These are phyloP conservation scores for Aspergillus transmontanensis DNA, from an alignment of 2,329 filamentous ascomycete species.

Conservation along the genomic window DNA sequence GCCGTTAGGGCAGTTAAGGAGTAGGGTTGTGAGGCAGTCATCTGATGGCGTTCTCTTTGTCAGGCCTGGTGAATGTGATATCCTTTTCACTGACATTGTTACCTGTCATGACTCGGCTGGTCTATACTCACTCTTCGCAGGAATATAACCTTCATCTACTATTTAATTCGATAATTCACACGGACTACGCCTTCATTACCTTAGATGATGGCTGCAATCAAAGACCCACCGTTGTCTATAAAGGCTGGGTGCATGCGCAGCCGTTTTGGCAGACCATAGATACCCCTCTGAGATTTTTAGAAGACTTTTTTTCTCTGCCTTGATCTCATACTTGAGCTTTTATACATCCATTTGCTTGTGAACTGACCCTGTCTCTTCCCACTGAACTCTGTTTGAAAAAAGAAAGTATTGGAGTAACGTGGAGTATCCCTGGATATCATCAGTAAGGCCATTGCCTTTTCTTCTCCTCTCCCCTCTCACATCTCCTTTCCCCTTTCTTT, in stretches of 20 bases:
- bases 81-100: not conserved
- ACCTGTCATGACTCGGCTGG: not conserved
- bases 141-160: not conserved
- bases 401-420: not conserved
- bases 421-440: too few relatives aligned
- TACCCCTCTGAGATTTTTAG: not conserved
- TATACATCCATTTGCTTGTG: not conserved
- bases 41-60: too few relatives aligned
- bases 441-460: too few relatives aligned
- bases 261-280: not conserved
- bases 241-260: not conserved
- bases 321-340: not conserved
- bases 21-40: too few relatives aligned
- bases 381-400: not conserved
- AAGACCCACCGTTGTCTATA: not conserved
- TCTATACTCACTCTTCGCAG: not conserved
- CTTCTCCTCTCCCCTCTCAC: too few relatives aligned
- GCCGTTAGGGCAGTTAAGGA: too few relatives aligned
- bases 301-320: not conserved
- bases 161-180: not conserved
- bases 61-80: not conserved
- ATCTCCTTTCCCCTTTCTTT: too few relatives aligned
- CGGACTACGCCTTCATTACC: not conserved
- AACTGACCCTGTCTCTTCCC: not conserved
- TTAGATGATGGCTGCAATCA: not conserved